Conservation (phyloP, 305 asterid genomes). For the Solanum hybrid region DNA sequence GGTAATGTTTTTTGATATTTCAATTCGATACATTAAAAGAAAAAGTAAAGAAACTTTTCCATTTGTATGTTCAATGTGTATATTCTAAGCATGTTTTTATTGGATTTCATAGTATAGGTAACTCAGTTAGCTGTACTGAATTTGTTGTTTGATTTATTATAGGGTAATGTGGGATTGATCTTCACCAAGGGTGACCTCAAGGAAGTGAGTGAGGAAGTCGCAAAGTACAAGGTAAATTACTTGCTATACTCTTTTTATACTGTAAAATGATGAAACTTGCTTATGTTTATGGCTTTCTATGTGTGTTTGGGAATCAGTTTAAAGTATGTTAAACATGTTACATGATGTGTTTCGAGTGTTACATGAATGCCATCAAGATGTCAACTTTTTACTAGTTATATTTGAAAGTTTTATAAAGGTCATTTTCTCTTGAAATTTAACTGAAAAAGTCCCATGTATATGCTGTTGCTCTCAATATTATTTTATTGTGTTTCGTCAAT, state of each 20-base stretch:
- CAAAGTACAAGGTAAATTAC: slow-evolving; percentile 61
- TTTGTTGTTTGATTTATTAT: background rate
- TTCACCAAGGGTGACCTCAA: slow-evolving; percentile 90
- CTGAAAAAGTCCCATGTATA: background rate
- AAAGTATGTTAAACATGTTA: background rate
- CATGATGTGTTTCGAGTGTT: background rate
- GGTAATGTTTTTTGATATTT: too few species aligned
- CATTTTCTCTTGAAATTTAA: background rate
- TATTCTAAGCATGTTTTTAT: background rate
- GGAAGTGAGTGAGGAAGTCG: slow-evolving; percentile 92
- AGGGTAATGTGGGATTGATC: slow-evolving; percentile 94
- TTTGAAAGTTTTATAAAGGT: background rate
- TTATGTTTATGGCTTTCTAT: background rate
- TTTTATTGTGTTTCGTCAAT: background rate
- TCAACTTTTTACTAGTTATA: background rate
- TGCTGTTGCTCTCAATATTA: background rate
- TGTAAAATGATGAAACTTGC: background rate
- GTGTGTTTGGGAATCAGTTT: background rate
- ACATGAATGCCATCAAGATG: rapidly evolving
- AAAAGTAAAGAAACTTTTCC: background rate
- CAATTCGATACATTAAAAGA: too few species aligned
- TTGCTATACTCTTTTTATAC: background rate
- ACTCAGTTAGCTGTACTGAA: background rate
- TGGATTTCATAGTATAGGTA: background rate
- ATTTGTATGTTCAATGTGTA: background rate